These are phyloP conservation scores for Cytospora leucostoma DNA, from an alignment of 2,329 filamentous ascomycete species.

Conservation along the genomic window DNA sequence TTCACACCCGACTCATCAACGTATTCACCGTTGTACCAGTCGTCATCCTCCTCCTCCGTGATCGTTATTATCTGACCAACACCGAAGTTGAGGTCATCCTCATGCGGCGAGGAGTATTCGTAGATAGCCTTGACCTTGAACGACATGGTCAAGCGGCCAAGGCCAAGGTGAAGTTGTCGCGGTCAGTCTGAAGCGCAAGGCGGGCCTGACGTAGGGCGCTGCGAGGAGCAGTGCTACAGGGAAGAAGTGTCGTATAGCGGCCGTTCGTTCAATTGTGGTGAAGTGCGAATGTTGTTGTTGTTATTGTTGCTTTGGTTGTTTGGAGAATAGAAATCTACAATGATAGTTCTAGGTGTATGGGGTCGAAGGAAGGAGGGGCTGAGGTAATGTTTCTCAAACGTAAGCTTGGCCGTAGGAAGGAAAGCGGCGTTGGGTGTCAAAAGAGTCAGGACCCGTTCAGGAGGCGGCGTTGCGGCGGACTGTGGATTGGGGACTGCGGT, in stretches of 20 bases:
- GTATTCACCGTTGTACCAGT: conserved; percentile 94
- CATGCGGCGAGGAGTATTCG: conserved; percentile 89
- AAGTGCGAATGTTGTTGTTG: too few relatives aligned
- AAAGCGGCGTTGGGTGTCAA: conserved; percentile 7
- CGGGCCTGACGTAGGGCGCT: conserved; percentile 17
- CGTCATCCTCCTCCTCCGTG: conserved; percentile 85
- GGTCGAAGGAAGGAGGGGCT: not conserved
- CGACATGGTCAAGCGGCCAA: conserved; percentile 58
- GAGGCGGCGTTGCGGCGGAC: not conserved
- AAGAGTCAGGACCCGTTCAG: conserved; percentile 12
- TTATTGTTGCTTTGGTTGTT: not conserved
- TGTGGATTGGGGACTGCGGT: not conserved
- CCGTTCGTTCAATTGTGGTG: not conserved
- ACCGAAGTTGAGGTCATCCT: conserved; percentile 89
- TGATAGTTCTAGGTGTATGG: conserved; percentile 7
- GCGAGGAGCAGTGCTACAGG: conserved; percentile 10
- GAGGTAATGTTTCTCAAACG: not conserved
- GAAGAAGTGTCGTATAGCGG: conserved; percentile 1
- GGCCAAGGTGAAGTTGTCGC: conserved; percentile 17
- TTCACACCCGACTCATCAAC: conserved; percentile 72
- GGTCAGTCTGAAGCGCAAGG: conserved; percentile 14
- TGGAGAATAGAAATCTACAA: conserved; percentile 3
- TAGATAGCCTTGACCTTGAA: conserved; percentile 97
- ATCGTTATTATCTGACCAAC: conserved; percentile 90
- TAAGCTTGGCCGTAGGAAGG: conserved; percentile 14